These are phyloP conservation scores for Acacia acuminata DNA, from an alignment of 306 rosid genomes.

Conservation along the genomic window DNA sequence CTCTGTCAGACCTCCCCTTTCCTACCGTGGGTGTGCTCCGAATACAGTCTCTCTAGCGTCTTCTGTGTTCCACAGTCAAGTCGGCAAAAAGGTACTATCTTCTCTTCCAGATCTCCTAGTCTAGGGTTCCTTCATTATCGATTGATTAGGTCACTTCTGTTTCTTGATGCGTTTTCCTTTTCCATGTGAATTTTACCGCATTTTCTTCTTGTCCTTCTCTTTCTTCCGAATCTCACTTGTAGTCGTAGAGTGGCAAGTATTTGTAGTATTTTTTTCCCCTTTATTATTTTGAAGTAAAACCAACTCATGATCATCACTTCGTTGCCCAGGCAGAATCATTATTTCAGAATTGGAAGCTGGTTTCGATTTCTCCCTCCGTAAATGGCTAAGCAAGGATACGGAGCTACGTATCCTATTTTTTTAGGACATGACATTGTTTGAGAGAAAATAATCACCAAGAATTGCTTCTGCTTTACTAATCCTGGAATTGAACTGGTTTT, in stretches of 20 bases:
- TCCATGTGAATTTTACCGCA: constrained; percentile 13
- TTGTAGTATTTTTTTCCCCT: neutral
- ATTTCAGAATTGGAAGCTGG: constrained; percentile 36
- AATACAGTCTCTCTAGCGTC: too few relatives aligned
- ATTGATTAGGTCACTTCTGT: too few relatives aligned
- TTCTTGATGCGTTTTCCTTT: too few relatives aligned
- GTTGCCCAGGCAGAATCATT: constrained; percentile 19
- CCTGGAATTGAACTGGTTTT: constrained; percentile 3
- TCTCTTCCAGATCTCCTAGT: too few relatives aligned
- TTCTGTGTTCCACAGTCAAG: too few relatives aligned
- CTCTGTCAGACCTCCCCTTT: too few relatives aligned
- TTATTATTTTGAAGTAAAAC: constrained; percentile 29
- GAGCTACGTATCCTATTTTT: constrained; percentile 91
- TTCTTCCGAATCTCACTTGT: constrained; percentile 19
- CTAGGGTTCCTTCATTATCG: too few relatives aligned
- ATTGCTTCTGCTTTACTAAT: constrained; percentile 23
- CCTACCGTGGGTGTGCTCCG: too few relatives aligned
- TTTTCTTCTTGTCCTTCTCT: neutral
- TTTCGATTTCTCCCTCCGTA: constrained; percentile 33
- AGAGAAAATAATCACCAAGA: constrained; percentile 32
- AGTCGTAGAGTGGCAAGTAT: neutral
- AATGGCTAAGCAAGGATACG: constrained; percentile 93
- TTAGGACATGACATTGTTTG: neutral
- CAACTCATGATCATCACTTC: constrained; percentile 19
- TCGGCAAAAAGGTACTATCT: too few relatives aligned